Evolutionary conservation across 2,329 filamentous ascomycete species (phyloP), one percentile per base, ranked within the genome.

Genomic region (Talaromyces sp.): DNA sequence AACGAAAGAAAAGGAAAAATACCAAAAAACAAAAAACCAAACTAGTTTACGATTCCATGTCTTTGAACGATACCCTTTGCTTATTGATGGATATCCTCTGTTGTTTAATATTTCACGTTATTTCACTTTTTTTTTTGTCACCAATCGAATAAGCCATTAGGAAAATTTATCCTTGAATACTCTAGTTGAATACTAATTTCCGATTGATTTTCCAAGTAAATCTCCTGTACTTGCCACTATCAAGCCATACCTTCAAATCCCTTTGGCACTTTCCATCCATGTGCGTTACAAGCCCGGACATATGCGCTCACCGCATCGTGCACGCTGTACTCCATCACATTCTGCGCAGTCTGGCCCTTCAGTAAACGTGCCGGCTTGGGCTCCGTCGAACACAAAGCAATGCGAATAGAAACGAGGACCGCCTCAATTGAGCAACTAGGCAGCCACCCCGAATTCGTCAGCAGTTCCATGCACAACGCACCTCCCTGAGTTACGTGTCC

Each of bases 401-500:
- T 77, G 24, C 89, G 87, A 26, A 97, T 87, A 72, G 96, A 90
- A 27, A 96, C 72, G 14, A 97, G 77, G 3, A 96, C 86, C 56
- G 86, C 88, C 71, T 96, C 92, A 65, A 96, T 86, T 19, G 84
- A 86, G 56, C 82, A 85, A 1, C 84, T 86, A 0, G 89, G 86
- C 24, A 82, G 86, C 93, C 93, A 97, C 27, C 92, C 93, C 7
- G 85, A 84, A 72, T 88, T 91, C 1, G 92, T 96, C 63, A 96
- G 81, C 4, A 95, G 81, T 73, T 95, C 88, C 86, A 96, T 93
- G 73, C 86, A 89, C 76, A 97, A 85, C 1, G 92, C 90, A 1
- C 93, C 93, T 26, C 93, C 93, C 1, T 81, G 78, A 0, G 93
- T 96, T 62, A 97, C 88, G 71, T 96, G 90, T 0, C 92, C 92